phyloP scores from a whole-genome alignment of 345 rosid genomes.

The Excoecaria cochinchinensis region DNA sequence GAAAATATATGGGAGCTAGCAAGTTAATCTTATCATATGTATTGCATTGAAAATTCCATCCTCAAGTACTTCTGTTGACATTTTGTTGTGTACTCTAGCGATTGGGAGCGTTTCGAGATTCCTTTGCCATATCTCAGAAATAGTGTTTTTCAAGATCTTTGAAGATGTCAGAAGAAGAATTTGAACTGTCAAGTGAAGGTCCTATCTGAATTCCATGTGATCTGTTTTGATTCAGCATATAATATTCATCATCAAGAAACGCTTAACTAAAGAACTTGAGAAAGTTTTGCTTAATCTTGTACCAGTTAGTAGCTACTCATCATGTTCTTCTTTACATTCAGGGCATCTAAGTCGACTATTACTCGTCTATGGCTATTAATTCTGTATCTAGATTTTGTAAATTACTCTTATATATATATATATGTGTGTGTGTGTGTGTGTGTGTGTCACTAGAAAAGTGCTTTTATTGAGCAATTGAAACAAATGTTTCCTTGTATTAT shows the following conservation, averaged over 20 bases:
- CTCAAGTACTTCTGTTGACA: too few species aligned
- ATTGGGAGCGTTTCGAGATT: conserved; percentile 1
- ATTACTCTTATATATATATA: background rate
- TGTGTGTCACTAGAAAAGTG: too few species aligned
- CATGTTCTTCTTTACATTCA: background rate
- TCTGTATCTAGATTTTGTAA: background rate
- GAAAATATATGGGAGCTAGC: too few species aligned
- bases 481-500: too few species aligned
- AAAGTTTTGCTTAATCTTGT: background rate
- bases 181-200: background rate
- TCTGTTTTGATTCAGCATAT: background rate
- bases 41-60: too few species aligned
- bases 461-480: too few species aligned
- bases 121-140: conserved; percentile 9
- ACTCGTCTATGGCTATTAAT: background rate
- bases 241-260: background rate
- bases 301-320: background rate
- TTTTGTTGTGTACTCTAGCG: conserved; percentile 15
- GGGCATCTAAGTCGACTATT: background rate
- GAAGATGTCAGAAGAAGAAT: conserved; percentile 16
- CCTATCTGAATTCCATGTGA: conserved; percentile 10
- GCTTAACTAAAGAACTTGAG: background rate
- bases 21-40: too few species aligned
- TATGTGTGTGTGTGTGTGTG: too few species aligned
- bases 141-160: background rate